phyloP scores from a whole-genome alignment of 345 rosid genomes.

The Orychophragmus violaceus region DNA sequence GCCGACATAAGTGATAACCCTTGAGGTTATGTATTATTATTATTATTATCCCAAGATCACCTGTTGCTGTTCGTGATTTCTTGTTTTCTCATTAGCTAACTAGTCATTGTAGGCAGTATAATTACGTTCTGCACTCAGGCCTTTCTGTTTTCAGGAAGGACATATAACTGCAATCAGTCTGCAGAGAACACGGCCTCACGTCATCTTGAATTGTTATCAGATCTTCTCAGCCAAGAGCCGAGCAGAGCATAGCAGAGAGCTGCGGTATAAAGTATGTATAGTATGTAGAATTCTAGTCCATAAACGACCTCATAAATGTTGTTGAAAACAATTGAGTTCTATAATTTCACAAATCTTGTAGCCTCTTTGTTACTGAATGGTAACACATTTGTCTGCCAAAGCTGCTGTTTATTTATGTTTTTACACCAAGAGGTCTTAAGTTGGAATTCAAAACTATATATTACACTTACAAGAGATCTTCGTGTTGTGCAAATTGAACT shows the following conservation, averaged over 20 bases:
- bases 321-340: no score
- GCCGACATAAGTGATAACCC: neutral
- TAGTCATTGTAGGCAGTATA: neutral
- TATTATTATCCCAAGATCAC: neutral
- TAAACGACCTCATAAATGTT: neutral
- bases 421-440: no score
- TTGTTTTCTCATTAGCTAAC: neutral
- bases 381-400: neutral
- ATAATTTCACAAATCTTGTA: neutral
- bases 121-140: neutral
- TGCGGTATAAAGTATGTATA: neutral
- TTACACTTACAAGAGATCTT: no score
- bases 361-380: neutral
- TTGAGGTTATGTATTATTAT: neutral
- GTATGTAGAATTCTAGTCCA: neutral
- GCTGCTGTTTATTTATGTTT: no score
- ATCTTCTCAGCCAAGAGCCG: neutral
- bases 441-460: no score
- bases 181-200: neutral
- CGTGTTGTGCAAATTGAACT: no score
- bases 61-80: neutral
- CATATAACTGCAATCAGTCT: neutral
- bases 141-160: conserved; percentile 9
- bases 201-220: neutral
- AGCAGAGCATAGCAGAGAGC: neutral